Conservation (phyloP, 352 stramenopile genomes). For the Globisporangium spiculum region DNA sequence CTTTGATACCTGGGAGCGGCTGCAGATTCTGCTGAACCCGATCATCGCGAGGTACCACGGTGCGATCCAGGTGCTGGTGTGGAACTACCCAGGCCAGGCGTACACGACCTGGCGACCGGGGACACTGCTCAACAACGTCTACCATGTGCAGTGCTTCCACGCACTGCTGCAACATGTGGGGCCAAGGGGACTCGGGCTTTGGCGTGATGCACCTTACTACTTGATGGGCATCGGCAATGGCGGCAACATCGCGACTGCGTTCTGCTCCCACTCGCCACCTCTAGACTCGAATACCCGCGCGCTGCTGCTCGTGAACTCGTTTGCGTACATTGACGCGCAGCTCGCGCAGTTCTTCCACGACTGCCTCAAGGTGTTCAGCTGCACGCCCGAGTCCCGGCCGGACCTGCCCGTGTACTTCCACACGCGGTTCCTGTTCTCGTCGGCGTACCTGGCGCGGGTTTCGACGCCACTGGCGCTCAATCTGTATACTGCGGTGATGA, state of each 20-base stretch:
- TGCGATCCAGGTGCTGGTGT: constrained; percentile 86
- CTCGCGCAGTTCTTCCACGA: constrained; percentile 94
- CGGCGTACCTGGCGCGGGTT: constrained; percentile 89
- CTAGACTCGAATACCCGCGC: constrained; percentile 64
- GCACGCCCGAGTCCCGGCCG: constrained; percentile 85
- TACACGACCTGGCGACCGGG: constrained; percentile 92
- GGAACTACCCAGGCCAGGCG: constrained; percentile 96
- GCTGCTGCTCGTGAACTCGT: constrained; percentile 89
- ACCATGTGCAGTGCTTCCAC: constrained; percentile 83
- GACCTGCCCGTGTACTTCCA: constrained; percentile 96
- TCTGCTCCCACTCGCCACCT: constrained; percentile 52
- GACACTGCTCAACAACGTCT: constrained; percentile 91
- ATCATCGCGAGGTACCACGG: constrained; percentile 88
- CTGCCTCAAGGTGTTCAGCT: constrained; percentile 92
- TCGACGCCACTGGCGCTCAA: constrained; percentile 94
- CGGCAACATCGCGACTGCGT: constrained; percentile 84
- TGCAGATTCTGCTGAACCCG: constrained; percentile 92
- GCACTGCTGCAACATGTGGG: constrained; percentile 73
- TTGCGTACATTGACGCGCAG: constrained; percentile 86
- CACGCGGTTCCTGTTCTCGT: constrained; percentile 92
- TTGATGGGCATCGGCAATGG: constrained; percentile 92
- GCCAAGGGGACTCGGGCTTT: constrained; percentile 17
- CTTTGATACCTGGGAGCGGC: constrained; percentile 93
- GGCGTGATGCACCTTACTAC: constrained; percentile 89
- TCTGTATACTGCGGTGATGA: constrained; percentile 94